phyloP scores from a whole-genome alignment of 805 yeast genomes.

The Metschnikowia borealis region DNA sequence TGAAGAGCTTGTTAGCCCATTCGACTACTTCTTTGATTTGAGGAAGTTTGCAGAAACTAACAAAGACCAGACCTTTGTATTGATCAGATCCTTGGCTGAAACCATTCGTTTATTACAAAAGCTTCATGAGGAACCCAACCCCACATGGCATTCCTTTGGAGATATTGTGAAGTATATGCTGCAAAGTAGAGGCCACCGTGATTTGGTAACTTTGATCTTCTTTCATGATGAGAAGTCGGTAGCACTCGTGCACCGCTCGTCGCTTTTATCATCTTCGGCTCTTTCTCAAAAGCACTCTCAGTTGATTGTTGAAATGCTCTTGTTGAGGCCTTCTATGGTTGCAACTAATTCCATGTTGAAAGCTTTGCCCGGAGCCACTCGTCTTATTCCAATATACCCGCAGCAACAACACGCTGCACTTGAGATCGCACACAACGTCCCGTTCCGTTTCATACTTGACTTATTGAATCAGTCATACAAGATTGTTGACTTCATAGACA shows the following conservation, averaged over 20 bases:
- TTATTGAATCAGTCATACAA: constrained; percentile 12
- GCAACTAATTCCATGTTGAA: constrained; percentile 3
- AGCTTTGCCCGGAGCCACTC: constrained; percentile 11
- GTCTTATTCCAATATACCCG: constrained; percentile 6
- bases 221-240: constrained; percentile 10
- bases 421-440: constrained; percentile 10
- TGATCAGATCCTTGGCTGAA: background rate
- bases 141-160: constrained; percentile 6
- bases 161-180: constrained; percentile 8
- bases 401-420: constrained; percentile 11
- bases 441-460: constrained; percentile 13
- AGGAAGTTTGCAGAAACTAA: constrained; percentile 1
- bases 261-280: constrained; percentile 6
- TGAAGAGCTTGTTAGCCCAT: constrained; percentile 6
- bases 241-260: constrained; percentile 7
- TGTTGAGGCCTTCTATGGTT: constrained; percentile 7
- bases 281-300: constrained; percentile 7
- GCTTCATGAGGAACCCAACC: constrained; percentile 4
- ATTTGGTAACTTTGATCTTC: constrained; percentile 7
- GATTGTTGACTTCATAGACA: background rate
- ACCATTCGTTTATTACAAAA: background rate
- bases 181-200: constrained; percentile 10
- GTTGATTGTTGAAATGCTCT: constrained; percentile 7
- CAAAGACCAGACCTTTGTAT: background rate
- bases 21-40: constrained; percentile 6